These are phyloP conservation scores for Colletotrichum sp. DNA, from an alignment of 2,329 filamentous ascomycete genomes.

Conservation along the genomic window DNA sequence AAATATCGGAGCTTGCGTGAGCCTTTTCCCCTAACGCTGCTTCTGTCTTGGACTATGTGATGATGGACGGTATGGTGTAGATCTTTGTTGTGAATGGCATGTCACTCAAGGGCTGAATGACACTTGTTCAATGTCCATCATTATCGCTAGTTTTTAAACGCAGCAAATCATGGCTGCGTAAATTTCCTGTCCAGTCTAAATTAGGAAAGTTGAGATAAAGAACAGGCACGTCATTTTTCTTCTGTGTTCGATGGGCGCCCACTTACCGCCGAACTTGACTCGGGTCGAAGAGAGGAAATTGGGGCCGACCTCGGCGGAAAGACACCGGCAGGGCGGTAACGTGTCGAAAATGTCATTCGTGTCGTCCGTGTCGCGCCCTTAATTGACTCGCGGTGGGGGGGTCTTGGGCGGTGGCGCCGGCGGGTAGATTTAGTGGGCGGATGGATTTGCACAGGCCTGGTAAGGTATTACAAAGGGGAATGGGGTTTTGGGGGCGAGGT, in stretches of 20 bases:
- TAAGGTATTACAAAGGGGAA: too few relatives aligned
- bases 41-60: background rate
- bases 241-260: too few relatives aligned
- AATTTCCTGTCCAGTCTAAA: background rate
- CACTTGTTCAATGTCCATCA: background rate
- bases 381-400: background rate
- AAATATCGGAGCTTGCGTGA: background rate
- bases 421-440: background rate
- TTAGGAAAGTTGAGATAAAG: background rate
- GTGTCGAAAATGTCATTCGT: background rate
- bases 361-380: background rate
- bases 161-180: background rate
- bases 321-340: background rate
- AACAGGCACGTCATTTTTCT: background rate
- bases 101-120: background rate
- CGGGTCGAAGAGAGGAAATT: too few relatives aligned
- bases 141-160: rapidly evolving
- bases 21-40: background rate
- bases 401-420: background rate
- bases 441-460: rapidly evolving
- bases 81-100: background rate
- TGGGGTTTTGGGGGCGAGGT: too few relatives aligned
- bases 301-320: too few relatives aligned
- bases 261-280: background rate
- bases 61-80: background rate